Base-by-base conservation (phyloP, 805 yeast species). In the Barnettozyma sp. region DNA sequence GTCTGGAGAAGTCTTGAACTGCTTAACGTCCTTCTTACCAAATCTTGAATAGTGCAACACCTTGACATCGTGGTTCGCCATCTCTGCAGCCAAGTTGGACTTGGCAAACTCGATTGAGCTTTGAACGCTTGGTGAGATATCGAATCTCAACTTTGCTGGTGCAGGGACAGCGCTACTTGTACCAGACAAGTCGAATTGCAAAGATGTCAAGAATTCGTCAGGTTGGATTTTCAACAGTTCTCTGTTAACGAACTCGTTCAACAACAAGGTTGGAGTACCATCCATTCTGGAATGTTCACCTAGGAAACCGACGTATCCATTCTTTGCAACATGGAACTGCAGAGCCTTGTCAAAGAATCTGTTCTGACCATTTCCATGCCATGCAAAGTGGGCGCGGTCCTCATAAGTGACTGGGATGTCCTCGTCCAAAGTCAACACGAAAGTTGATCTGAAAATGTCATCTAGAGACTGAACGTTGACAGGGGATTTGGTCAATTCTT, bases 211-310 rank as follows among this genome's bases (percentile, higher is more conserved):
- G 34, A 61, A 63, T 30, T 46, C 44, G 9, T 34, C 26, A 16
- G 57, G 57, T 49, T 73, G 62, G 52, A 73, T 56, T 52, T 73
- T 69, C 38, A 58, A 43, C 39, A 88, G 60, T 47, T 75, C 71
- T 35, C 68, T 68, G 44, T 77, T 68, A 26, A 90, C 68, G 53
- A 68, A 78, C 61, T 86, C 86, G 59, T 90, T 90, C 64, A 90
- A 65, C 45, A 86, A 78, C 52, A 85, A 76, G 21, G 95, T 90
- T 55, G 97, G 95, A 8, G 96, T 85, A 43, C 97, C 98, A 60
- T 90, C 98, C 97, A 90, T 90, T 67, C 76, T 82, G 16, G 97
- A 86, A 66, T 90, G 98, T 66, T 90, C 98, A 43, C 95, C 97
- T 55, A 87, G 63, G 65, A 88, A 90, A 1, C 97, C 97, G 7